phyloP scores from a whole-genome alignment of 176 grass and related monocot genomes.

The Juncus inflexus region DNA sequence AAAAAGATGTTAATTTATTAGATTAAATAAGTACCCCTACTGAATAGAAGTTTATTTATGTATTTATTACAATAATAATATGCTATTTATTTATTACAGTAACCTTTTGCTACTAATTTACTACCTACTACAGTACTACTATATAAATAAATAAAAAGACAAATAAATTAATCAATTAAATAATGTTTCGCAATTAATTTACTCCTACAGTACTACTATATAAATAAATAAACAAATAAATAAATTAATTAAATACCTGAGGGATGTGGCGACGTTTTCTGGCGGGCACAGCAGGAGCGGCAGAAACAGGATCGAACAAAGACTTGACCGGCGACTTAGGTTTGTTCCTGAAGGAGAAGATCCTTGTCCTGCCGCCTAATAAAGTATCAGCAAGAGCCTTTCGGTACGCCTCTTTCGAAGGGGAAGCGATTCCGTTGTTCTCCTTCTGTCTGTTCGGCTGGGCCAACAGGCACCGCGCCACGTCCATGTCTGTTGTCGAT shows the following conservation, averaged over 20 bases:
- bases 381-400: constrained; percentile 37
- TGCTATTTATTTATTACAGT: background rate
- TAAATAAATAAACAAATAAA: background rate
- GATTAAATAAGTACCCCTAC: too few species aligned
- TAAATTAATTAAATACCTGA: constrained; percentile 25
- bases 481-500: constrained; percentile 44
- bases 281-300: constrained; percentile 2
- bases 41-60: too few species aligned
- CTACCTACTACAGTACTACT: background rate
- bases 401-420: constrained; percentile 33
- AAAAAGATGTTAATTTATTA: background rate
- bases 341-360: constrained; percentile 40
- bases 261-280: constrained; percentile 33
- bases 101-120: background rate
- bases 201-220: background rate
- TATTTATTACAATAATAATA: background rate
- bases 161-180: constrained; percentile 1
- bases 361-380: constrained; percentile 31
- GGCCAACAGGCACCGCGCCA: constrained; percentile 38
- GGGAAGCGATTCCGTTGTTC: constrained; percentile 18
- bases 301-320: constrained; percentile 1
- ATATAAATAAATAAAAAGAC: too few species aligned
- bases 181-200: background rate
- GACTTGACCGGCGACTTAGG: constrained; percentile 21
- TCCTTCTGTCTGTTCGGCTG: constrained; percentile 36